Conservation (phyloP, 2,329 filamentous ascomycete genomes). For the Botrytis cinerea region DNA sequence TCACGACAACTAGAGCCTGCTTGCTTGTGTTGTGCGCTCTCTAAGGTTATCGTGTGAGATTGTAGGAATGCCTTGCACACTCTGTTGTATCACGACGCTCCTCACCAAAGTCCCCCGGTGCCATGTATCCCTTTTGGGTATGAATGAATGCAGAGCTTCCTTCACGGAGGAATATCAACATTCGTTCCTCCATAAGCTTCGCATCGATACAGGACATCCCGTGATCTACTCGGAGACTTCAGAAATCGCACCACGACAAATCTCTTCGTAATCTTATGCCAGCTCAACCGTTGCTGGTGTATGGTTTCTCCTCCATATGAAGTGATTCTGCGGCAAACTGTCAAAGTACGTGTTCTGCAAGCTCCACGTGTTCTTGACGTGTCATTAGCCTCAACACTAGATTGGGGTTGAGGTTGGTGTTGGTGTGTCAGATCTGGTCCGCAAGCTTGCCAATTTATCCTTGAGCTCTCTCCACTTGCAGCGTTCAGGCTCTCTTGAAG, state of each 20-base stretch:
- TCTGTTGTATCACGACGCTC: neutral
- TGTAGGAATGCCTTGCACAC: neutral
- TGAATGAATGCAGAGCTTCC: neutral
- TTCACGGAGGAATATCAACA: neutral
- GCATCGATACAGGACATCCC: neutral
- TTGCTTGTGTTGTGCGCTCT: neutral
- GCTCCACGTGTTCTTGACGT: conserved; percentile 17
- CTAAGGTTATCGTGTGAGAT: neutral
- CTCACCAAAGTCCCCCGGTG: neutral
- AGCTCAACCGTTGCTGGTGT: neutral
- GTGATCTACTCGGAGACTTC: neutral
- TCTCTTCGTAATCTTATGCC: neutral
- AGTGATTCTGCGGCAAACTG: neutral
- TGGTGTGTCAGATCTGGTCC: neutral
- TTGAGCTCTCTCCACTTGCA: conserved; percentile 7
- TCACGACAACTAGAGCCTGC: neutral
- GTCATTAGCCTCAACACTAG: neutral
- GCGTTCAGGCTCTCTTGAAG: neutral
- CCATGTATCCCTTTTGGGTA: neutral
- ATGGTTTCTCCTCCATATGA: neutral
- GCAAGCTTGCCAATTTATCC: neutral
- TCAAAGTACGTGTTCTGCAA: neutral
- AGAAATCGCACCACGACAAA: neutral
- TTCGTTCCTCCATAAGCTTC: neutral
- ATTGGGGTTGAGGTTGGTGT: no score